Conservation (phyloP, 352 stramenopile species). For the Plasmopara halstedii region DNA sequence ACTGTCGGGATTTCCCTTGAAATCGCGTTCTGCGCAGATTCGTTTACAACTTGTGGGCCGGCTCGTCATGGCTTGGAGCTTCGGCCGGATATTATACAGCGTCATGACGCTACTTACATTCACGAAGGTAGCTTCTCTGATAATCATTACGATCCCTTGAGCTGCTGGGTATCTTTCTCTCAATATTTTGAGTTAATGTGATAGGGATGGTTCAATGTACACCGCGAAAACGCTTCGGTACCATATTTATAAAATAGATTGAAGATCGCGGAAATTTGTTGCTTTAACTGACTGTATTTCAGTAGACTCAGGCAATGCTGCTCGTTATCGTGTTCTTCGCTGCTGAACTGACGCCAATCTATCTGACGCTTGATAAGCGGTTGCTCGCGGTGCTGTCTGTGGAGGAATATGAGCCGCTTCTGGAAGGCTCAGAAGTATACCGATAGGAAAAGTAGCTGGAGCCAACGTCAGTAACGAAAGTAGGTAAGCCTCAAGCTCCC, state of each 20-base stretch:
- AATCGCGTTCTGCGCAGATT: slow-evolving; percentile 48
- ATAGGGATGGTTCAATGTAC: slow-evolving; percentile 80
- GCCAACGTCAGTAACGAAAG: no score
- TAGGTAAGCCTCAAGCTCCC: no score
- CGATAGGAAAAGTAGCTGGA: no score
- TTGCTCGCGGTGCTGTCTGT: slow-evolving; percentile 74
- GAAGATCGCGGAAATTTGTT: background rate
- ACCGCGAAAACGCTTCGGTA: slow-evolving; percentile 61
- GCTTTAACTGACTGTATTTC: background rate
- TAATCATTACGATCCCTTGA: background rate
- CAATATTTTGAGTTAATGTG: background rate
- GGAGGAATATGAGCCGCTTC: slow-evolving; percentile 68
- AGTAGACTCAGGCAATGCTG: slow-evolving; percentile 74
- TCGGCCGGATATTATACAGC: slow-evolving; percentile 81
- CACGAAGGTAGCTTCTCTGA: slow-evolving; percentile 41
- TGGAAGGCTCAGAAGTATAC: slow-evolving; percentile 56
- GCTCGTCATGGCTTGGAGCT: slow-evolving; percentile 76
- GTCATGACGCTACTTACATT: slow-evolving; percentile 85
- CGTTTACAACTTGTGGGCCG: slow-evolving; percentile 51
- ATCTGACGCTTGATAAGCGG: slow-evolving; percentile 65
- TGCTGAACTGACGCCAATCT: slow-evolving; percentile 72
- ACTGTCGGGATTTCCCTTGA: slow-evolving; percentile 84
- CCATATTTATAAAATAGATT: background rate
- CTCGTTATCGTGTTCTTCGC: slow-evolving; percentile 74
- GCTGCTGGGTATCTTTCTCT: no score